Evolutionary conservation across 257 asterid genomes (phyloP), one percentile per base, ranked within the genome.

Genomic region (Schizonepeta tenuifolia): DNA sequence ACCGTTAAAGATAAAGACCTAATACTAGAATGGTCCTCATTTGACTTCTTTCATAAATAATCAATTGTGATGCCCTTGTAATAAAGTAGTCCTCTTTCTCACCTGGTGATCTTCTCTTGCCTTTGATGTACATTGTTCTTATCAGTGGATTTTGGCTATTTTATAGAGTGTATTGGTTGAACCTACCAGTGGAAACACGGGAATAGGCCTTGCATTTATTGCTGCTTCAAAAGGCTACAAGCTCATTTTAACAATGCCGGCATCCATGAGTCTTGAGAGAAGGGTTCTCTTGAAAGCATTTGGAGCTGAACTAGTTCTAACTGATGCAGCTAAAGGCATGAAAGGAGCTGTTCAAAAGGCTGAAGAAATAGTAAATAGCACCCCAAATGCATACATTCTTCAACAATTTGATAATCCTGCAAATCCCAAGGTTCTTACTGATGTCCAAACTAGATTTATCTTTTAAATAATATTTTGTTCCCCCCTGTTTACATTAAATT

Each of bases 181-280:
- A 75, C 94, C 99, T 59, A 95, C 98, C 9, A 95, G 99, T 87
- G 99, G 99, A 47, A 95, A 95, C 81, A 95, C 99, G 44, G 99
- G 98, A 73, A 95, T 95, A 55, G 99, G 98, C 50, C 96, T 95
- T 44, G 97, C 99, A 67, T 95, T 95, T 78, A 92, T 95, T 66
- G 99, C 99, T 77, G 99, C 99, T 73, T 88, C 98, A 62, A 92
- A 80, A 83, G 98, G 98, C 80, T 95, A 95, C 83, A 95, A 90
- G 83, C 97, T 95, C 79, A 95, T 95, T 81, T 77, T 95, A 82
- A 92, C 99, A 7, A 91, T 95, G 99, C 99, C 99, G n/a, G 91
- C 99, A 22, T 95, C 99, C 80, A 95, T 95, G 98, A 95, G 98
- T 90, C 94, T 92, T 69, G 99, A 95, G 81, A 92, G 99, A 86